Percentiles rank a stretch among this genome's conserved stretches.
Conservation (phyloP, 805 yeast genomes). For the Yamadazyma olivae region DNA sequence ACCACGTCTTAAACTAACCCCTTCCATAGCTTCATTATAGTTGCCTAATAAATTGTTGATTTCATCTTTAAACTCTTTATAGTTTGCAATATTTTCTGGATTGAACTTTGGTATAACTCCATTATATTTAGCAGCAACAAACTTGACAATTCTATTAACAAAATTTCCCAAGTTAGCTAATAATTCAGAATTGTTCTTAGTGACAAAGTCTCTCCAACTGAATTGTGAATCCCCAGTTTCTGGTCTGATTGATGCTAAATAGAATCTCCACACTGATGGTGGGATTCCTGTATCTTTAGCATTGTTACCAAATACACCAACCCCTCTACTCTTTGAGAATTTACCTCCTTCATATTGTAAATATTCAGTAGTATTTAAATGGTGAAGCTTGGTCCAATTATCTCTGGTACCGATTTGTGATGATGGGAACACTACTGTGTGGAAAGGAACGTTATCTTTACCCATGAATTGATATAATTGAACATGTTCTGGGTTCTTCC, state of each 20-base stretch:
- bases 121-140: conserved; percentile 84
- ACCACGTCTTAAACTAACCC: conserved; percentile 80
- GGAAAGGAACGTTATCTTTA: conserved; percentile 98
- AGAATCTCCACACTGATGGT: conserved; percentile 97
- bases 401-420: conserved; percentile 86
- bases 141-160: conserved; percentile 90
- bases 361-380: conserved; percentile 92
- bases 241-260: conserved; percentile 88
- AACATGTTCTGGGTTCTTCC: conserved; percentile 91
- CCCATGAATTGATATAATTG: conserved; percentile 97
- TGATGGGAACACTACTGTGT: conserved; percentile 96
- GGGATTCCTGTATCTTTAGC: conserved; percentile 91
- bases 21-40: conserved; percentile 74
- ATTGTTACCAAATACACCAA: conserved; percentile 97
- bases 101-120: conserved; percentile 80
- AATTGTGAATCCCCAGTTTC: conserved; percentile 95
- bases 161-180: conserved; percentile 96
- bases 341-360: conserved; percentile 97
- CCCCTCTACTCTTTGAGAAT: conserved; percentile 95
- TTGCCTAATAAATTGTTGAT: conserved; percentile 56
- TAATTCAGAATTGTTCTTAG: conserved; percentile 89
- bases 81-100: conserved; percentile 44
- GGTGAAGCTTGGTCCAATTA: conserved; percentile 87
- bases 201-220: conserved; percentile 95
- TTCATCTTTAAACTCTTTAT: conserved; percentile 48